A percentile compares a stretch with the other conserved stretches of the same genome.
Evolutionary conservation across 257 asterid genomes (phyloP).

Genomic region (Solanum habrochaites): DNA sequence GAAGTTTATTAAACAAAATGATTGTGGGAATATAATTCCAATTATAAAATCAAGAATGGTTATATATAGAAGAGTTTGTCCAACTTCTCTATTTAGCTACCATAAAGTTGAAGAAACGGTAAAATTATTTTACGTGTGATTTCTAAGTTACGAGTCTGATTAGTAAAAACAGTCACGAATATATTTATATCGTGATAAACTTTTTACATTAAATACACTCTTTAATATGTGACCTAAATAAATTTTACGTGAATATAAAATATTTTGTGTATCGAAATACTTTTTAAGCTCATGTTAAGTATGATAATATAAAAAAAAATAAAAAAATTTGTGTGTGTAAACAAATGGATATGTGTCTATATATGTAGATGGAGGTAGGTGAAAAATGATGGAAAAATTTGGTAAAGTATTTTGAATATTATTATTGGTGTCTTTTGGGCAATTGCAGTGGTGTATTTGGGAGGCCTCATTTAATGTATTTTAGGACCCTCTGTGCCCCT

Average conservation of each 20-base stretch:
- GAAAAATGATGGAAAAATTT: not conserved
- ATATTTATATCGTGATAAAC: too few species aligned
- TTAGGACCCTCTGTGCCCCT: not conserved
- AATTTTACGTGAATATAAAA: too few species aligned
- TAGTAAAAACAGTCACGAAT: not conserved
- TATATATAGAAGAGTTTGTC: not conserved
- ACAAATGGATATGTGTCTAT: not conserved
- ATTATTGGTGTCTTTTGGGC: not conserved
- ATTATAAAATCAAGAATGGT: not conserved
- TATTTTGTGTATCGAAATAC: not conserved
- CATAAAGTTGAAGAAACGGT: not conserved
- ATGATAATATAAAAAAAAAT: too few species aligned
- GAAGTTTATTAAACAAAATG: too few species aligned
- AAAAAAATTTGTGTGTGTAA: not conserved
- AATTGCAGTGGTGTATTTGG: not conserved
- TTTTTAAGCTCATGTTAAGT: not conserved
- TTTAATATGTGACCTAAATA: too few species aligned
- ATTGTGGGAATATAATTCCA: not conserved
- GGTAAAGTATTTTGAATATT: not conserved
- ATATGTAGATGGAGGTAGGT: not conserved
- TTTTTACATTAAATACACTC: too few species aligned
- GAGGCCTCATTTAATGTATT: not conserved
- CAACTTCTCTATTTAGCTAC: not conserved
- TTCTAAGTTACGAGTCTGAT: not conserved
- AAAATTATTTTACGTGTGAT: not conserved